Evolutionary conservation across 345 rosid species (phyloP).

Genomic region (Cardiospermum halicacabum): DNA sequence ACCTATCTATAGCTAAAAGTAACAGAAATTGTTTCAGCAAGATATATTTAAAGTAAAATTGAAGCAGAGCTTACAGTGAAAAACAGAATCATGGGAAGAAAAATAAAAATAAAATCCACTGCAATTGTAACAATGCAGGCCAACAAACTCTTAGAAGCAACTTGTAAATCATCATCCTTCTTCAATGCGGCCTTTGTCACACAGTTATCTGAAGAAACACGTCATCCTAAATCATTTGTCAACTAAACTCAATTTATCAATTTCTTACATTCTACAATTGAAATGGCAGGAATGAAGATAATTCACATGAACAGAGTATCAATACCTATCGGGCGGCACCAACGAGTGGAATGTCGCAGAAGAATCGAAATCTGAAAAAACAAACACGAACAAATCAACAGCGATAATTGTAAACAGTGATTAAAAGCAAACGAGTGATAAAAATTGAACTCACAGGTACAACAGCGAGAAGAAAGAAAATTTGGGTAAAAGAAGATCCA

Average conservation of each 20-base stretch:
- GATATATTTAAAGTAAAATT: not conserved
- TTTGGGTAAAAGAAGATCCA: constrained; percentile 75
- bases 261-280: too few relatives aligned
- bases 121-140: constrained; percentile 35
- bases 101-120: constrained; percentile 56
- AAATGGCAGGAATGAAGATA: not conserved
- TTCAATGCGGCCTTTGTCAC: constrained; percentile 23
- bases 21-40: not conserved
- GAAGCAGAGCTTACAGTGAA: constrained; percentile 53
- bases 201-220: constrained; percentile 20
- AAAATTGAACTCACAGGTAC: constrained; percentile 42
- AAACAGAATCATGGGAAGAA: constrained; percentile 56
- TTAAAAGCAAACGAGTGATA: not conserved
- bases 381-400: not conserved
- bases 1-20: not conserved
- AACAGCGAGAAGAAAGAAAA: constrained; percentile 51
- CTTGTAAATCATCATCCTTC: constrained; percentile 36
- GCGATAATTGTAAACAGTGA: not conserved
- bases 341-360: constrained; percentile 44
- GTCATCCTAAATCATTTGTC: not conserved
- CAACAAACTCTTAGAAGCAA: constrained; percentile 38
- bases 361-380: constrained; percentile 49
- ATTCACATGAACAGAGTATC: not conserved
- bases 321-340: constrained; percentile 32
- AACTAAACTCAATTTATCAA: not conserved